phyloP scores from a whole-genome alignment of 768 basidiomycete species.

The Russula ochroleuca region DNA sequence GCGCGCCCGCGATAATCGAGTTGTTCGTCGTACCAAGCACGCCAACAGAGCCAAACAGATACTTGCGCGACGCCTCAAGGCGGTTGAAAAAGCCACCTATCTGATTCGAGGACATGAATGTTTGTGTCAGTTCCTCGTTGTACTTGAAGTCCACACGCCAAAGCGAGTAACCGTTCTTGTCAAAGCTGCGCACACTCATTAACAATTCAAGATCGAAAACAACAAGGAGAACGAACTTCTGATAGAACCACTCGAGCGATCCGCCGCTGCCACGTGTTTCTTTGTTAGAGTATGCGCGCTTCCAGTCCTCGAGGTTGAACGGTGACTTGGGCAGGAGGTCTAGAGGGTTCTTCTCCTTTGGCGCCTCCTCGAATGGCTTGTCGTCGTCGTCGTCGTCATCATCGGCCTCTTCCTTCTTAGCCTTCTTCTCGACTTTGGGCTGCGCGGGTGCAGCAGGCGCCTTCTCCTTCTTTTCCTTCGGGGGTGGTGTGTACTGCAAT shows the following conservation, averaged over 20 bases:
- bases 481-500: conserved; percentile 62
- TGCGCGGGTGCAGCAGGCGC: conserved; percentile 32
- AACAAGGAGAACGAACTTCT: conserved; percentile 56
- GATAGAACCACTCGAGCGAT: conserved; percentile 93
- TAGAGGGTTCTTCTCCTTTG: conserved; percentile 92
- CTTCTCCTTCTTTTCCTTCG: conserved; percentile 42
- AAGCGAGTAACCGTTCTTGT: conserved; percentile 82
- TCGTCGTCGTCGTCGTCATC: conserved; percentile 77
- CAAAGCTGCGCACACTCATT: conserved; percentile 52
- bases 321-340: conserved; percentile 84
- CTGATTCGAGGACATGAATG: conserved; percentile 94
- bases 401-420: conserved; percentile 49
- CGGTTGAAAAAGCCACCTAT: conserved; percentile 97
- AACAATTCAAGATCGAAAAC: conserved; percentile 4
- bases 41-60: conserved; percentile 89
- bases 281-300: conserved; percentile 95
- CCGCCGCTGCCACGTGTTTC: conserved; percentile 85
- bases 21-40: conserved; percentile 80
- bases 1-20: conserved; percentile 73
- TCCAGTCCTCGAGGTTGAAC: conserved; percentile 95
- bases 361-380: conserved; percentile 63
- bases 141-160: conserved; percentile 98
- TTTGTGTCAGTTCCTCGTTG: conserved; percentile 85
- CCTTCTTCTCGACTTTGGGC: conserved; percentile 61
- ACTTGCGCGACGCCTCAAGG: conserved; percentile 94